Evolutionary conservation across 1,139 yeast genomes (phyloP).

Genomic region (Yamadazyma taylorii): DNA sequence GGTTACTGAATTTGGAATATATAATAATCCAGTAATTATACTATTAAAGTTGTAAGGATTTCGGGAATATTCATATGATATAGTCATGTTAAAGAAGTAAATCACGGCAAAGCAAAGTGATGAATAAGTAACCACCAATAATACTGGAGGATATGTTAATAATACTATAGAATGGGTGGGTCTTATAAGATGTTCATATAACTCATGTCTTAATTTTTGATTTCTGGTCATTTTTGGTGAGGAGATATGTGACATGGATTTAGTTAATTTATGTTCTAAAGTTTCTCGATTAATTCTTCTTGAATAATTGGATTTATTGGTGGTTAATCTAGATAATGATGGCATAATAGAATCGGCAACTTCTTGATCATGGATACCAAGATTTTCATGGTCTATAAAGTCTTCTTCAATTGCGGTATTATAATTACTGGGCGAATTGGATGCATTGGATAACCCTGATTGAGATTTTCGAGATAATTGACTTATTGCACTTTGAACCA

Average conservation of each 20-base stretch:
- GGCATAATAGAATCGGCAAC: slow-evolving; percentile 43
- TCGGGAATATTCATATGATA: slow-evolving; percentile 61
- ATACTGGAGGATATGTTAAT: slow-evolving; percentile 70
- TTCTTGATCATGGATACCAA: slow-evolving; percentile 26
- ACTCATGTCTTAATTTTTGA: slow-evolving; percentile 17
- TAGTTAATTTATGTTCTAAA: slow-evolving; percentile 23
- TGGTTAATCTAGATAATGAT: slow-evolving; percentile 33
- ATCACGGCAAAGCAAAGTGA: slow-evolving; percentile 67
- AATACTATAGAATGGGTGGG: slow-evolving; percentile 54
- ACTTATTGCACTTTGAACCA: slow-evolving; percentile 9
- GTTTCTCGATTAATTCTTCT: slow-evolving; percentile 27
- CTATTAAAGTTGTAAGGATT: slow-evolving; percentile 70
- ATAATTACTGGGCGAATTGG: neutral
- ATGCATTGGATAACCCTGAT: neutral
- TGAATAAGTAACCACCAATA: slow-evolving; percentile 61
- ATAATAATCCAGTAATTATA: slow-evolving; percentile 69
- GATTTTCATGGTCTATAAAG: slow-evolving; percentile 4
- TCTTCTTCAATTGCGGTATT: slow-evolving; percentile 1
- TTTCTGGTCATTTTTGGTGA: slow-evolving; percentile 11
- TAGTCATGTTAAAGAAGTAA: slow-evolving; percentile 73
- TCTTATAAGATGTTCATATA: slow-evolving; percentile 45
- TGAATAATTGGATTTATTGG: slow-evolving; percentile 37
- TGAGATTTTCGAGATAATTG: slow-evolving; percentile 6
- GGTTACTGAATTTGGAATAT: slow-evolving; percentile 81
- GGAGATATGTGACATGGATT: slow-evolving; percentile 15